These are phyloP conservation scores for Lentinula novae-zelandiae DNA, from an alignment of 1,284 basidiomycete genomes.

Conservation along the genomic window DNA sequence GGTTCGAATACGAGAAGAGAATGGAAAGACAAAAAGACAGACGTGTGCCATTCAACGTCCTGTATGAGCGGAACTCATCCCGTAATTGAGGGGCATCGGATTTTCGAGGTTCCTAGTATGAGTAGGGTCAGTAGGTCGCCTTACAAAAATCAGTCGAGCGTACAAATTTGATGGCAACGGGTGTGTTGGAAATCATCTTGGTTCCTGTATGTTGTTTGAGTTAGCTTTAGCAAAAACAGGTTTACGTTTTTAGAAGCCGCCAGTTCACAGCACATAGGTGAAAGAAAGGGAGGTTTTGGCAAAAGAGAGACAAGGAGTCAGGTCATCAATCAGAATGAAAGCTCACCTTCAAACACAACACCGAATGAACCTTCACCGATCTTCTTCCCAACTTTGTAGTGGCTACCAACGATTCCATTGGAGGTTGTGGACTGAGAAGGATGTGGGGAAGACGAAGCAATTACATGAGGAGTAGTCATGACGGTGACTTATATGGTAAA, in stretches of 20 bases:
- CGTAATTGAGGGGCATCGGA: slow-evolving; percentile 96
- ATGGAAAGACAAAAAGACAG: slow-evolving; percentile 33
- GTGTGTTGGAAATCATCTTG: slow-evolving; percentile 85
- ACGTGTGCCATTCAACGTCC: slow-evolving; percentile 92
- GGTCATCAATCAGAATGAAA: not conserved
- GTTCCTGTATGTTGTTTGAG: slow-evolving; percentile 50
- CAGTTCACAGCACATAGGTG: not conserved
- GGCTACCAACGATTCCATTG: slow-evolving; percentile 70
- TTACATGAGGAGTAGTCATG: slow-evolving; percentile 77
- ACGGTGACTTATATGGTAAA: slow-evolving; percentile 7
- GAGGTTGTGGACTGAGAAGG: slow-evolving; percentile 54
- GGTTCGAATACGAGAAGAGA: slow-evolving; percentile 15
- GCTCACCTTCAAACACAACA: slow-evolving; percentile 75
- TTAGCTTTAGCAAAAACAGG: not conserved
- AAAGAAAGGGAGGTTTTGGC: not conserved
- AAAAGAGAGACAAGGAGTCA: not conserved
- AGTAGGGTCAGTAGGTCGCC: slow-evolving; percentile 10
- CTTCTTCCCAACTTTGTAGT: slow-evolving; percentile 82
- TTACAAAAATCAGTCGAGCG: slow-evolving; percentile 28
- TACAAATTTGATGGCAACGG: slow-evolving; percentile 98
- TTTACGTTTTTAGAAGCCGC: not conserved
- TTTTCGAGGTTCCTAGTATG: slow-evolving; percentile 88
- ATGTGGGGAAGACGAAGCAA: slow-evolving; percentile 65
- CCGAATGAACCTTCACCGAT: slow-evolving; percentile 86
- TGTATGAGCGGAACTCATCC: slow-evolving; percentile 97